Evolutionary conservation across 169 alveolate species (phyloP), one percentile per base, ranked within the genome.

Genomic region (Cryptosporidium bovis): DNA sequence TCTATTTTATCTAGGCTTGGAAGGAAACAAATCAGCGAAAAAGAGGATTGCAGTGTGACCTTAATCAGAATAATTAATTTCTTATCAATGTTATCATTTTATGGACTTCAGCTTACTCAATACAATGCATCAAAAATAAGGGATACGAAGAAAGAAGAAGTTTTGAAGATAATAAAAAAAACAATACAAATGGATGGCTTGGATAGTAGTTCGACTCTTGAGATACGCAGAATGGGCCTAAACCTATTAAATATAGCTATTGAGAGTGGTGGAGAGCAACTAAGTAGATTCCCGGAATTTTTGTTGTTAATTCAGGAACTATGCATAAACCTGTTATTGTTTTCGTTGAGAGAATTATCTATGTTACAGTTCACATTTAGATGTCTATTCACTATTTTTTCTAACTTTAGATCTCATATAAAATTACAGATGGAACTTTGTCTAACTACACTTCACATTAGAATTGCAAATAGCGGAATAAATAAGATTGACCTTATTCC

Each of bases 141-240:
- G 46, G 64, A 34, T 27, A 56, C 51, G 13, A 34, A 31, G 3
- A 62, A 77, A 40, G 77, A 60, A 5, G 65, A 77, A 13, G 56
- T 60, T 20, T n/a, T 46, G 3, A 77, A 60, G 58, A 60, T 77
- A 64, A 60, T 77, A 15, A 56, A 60, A 48, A 77, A 62, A 24
- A 77, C 64, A 29, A 48, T 77, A 7, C 71, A 56, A 24, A 60
- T 77, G 51, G 77, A 60, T 5, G 69, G 77, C n/a, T 5, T 27
- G 2, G 87, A 77, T 48, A 60, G 50, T 44, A 24, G 50, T 2
- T 58, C 56, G 6, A 8, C 24, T n/a, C 46, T 56, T 48, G 87
- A 77, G 27, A n/a, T 77, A 15, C 58, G 87, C 40, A 62, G 48
- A 40, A 77, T 77, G 87, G 87, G 87, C 10, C 64, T 77, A 58